Evolutionary conservation across 1,284 basidiomycete genomes (phyloP), one percentile per base, ranked within the genome.

Genomic region (Austroboletus niveus): DNA sequence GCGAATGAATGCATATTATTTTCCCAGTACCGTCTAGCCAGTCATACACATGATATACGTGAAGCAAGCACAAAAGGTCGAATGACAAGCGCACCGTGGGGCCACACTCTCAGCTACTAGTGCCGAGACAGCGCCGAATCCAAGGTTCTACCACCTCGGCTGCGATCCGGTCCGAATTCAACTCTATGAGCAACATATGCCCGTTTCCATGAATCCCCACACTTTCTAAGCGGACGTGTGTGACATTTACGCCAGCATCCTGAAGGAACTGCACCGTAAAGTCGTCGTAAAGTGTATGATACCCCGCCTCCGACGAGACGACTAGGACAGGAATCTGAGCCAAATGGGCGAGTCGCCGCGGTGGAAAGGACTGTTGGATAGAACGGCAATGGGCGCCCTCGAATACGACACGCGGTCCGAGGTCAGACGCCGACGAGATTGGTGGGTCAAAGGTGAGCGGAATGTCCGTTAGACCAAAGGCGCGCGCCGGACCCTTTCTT

Each of bases 111-210:
- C 44, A 35, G 45, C 30, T 47, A 31, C 31, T 4, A 22, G 45
- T 32, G 32, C 27, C 40, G 22, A 51, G 8, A 24, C 39, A 39
- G 3, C n/a, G 30, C 38, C 56, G 55, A 43, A 76, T 64, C 77
- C 77, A 78, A 41, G 61, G 63, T 34, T 67, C 57, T 17, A 78
- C 64, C 8, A 77, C 62, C 22, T 61, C 69, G 3, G 69, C 70
- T 4, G 61, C 74, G 35, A 80, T 75, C 44, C 71, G 65, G 20
- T 74, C 50, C 6, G 63, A 69, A 57, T 79, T 79, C 53, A 70
- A 73, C 51, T 79, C 78, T 75, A 80, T 76, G 56, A 79, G 79
- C 61, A 80, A 72, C 73, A 80, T 74, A 58, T 80, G 78, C 1
- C 72, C 78, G 56, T 68, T 68, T 45, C 59, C 78, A 50, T 67